phyloP scores from a whole-genome alignment of 2,329 filamentous ascomycete species.

The Botrytis squamosa region DNA sequence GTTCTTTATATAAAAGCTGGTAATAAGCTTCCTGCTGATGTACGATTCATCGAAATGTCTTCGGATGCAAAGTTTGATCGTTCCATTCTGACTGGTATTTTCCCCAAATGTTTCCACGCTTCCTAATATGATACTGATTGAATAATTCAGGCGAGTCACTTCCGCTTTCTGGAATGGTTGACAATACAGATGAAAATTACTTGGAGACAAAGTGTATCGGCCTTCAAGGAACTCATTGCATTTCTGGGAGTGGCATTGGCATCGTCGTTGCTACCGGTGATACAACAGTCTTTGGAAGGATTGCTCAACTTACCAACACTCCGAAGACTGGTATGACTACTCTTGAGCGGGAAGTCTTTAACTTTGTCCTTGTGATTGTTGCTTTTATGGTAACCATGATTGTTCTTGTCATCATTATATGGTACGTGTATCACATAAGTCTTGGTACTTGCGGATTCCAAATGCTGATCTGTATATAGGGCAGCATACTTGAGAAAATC shows the following conservation, averaged over 20 bases:
- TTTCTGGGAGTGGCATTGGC: slow-evolving; percentile 62
- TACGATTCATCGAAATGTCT: slow-evolving; percentile 66
- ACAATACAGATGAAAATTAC: slow-evolving; percentile 68
- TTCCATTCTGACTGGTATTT: slow-evolving; percentile 60
- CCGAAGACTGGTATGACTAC: slow-evolving; percentile 66
- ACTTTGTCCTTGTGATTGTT: slow-evolving; percentile 70
- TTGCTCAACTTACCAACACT: slow-evolving; percentile 67
- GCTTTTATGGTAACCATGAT: slow-evolving; percentile 64
- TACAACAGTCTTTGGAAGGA: slow-evolving; percentile 70
- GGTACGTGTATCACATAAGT: not conserved
- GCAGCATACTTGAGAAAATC: slow-evolving; percentile 62
- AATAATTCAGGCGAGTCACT: slow-evolving; percentile 52
- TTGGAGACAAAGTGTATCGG: slow-evolving; percentile 74
- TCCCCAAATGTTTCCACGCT: no score
- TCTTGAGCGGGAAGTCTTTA: slow-evolving; percentile 68
- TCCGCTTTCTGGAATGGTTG: slow-evolving; percentile 59
- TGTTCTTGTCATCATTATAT: slow-evolving; percentile 53
- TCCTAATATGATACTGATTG: not conserved
- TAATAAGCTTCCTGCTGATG: slow-evolving; percentile 70
- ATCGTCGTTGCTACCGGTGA: slow-evolving; percentile 71
- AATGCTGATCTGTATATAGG: slow-evolving; percentile 51
- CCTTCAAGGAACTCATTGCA: slow-evolving; percentile 72
- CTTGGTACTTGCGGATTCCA: no score
- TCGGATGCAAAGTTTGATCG: slow-evolving; percentile 71
- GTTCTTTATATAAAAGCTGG: slow-evolving; percentile 66